Base-by-base conservation (phyloP, 2,329 filamentous ascomycete genomes). In the Dendryphion nanum region DNA sequence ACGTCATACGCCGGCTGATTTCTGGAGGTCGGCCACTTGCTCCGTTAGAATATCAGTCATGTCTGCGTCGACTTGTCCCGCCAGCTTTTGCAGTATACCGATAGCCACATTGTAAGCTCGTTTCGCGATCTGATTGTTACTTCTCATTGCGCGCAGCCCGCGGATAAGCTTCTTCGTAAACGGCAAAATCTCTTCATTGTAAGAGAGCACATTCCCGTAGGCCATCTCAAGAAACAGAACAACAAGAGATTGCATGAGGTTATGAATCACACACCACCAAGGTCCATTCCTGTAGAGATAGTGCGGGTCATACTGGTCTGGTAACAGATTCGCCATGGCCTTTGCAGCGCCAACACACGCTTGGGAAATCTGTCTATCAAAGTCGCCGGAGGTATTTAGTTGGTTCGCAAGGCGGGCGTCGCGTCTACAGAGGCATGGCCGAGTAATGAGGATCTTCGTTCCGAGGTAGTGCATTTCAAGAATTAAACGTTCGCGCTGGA, bases 191-290 rank as follows among this genome's bases (percentile, higher is more conserved):
- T n/a, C n/a, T n/a, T n/a, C n/a, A n/a, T n/a, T n/a, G n/a, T n/a
- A n/a, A n/a, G n/a, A n/a, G n/a, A n/a, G n/a, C 8, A 26, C 23
- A 8, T n/a, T n/a, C n/a, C n/a, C n/a, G n/a, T n/a, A n/a, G 2
- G 59, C 59, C n/a, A 68, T 33, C 40, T 67, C 66, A 6, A 64
- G 49, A 33, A 68, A 50, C 12, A 69, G 42, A 10, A 69, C 49
- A 2, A 58, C 54, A 2, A 59, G 48, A 2, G 64, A 59, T 45
- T 69, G 66, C 52, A 68, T 63, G 12, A 70, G 20, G 13, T 44
- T 50, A 32, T 58, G 54, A n/a, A 69, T 46, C 12, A 61, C 40
- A 30, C 48, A 61, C 65, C 65, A 70, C 67, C 66, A 70, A 3
- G 66, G 66, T 13, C 45, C 45, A 12, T 43, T 37, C 3, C 30